Percentiles rank a stretch among this genome's conserved stretches.
Conservation (phyloP, 257 asterid genomes). For the Primulina huaijiensis region DNA sequence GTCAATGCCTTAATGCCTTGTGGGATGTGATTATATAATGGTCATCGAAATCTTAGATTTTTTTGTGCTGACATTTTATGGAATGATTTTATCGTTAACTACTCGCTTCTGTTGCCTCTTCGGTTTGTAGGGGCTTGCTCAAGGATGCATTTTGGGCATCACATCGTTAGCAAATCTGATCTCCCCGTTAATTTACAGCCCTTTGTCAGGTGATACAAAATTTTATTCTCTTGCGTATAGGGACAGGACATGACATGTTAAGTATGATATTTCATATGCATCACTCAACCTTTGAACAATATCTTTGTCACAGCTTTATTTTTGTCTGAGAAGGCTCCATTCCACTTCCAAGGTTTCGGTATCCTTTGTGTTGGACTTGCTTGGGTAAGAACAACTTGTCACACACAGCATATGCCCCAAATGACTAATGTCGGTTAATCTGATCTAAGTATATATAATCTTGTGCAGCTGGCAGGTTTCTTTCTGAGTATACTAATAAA, state of each 20-base stretch:
- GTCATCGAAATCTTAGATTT: not conserved
- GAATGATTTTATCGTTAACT: not conserved
- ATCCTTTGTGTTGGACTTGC: constrained; percentile 50
- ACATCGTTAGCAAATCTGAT: constrained; percentile 46
- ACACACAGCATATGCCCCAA: constrained; percentile 16
- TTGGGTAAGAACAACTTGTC: constrained; percentile 34
- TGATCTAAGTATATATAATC: not conserved
- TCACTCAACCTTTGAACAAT: not conserved
- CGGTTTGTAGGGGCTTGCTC: constrained; percentile 59
- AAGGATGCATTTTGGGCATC: constrained; percentile 62
- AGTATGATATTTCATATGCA: not conserved
- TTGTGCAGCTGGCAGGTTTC: constrained; percentile 54
- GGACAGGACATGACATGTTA: no score
- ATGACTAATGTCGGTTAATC: constrained; percentile 21
- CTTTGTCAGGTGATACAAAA: constrained; percentile 37
- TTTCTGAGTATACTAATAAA: constrained; percentile 43
- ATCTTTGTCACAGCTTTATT: constrained; percentile 37
- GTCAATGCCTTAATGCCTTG: not conserved
- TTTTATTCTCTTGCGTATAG: not conserved
- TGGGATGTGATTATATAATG: not conserved
- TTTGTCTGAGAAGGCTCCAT: constrained; percentile 51
- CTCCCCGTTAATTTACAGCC: constrained; percentile 49
- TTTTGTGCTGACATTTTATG: not conserved
- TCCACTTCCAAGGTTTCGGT: constrained; percentile 55
- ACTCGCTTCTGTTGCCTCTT: not conserved